Conservation (phyloP, 306 rosid genomes). For the Ziziphus jujuba region DNA sequence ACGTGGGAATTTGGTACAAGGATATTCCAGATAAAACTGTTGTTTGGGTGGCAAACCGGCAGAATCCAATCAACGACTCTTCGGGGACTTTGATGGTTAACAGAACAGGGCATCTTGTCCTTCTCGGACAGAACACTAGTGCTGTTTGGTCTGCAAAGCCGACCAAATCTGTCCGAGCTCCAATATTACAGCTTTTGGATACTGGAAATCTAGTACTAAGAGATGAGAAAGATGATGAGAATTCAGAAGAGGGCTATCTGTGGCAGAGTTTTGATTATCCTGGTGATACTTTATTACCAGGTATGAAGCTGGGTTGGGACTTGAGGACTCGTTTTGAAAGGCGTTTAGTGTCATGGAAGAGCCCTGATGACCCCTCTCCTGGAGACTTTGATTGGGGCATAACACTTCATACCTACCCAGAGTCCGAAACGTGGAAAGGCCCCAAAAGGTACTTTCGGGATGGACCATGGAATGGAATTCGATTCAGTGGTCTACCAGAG, state of each 20-base stretch:
- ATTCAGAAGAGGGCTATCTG: neutral
- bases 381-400: constrained; percentile 3
- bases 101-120: constrained; percentile 2
- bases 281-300: constrained; percentile 1
- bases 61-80: neutral
- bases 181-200: constrained; percentile 9
- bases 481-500: neutral
- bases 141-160: constrained; percentile 20
- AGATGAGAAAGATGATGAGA: constrained; percentile 5
- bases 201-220: constrained; percentile 17
- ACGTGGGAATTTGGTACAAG: constrained; percentile 24
- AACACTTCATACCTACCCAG: neutral
- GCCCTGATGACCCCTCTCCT: constrained; percentile 28
- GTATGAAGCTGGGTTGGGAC: constrained; percentile 23
- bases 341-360: constrained; percentile 27
- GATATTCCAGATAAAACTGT: constrained; percentile 2
- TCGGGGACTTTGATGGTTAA: neutral
- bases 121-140: neutral
- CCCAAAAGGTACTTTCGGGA: neutral
- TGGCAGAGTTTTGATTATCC: constrained; percentile 29
- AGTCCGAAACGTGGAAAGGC: neutral
- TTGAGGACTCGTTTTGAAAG: constrained; percentile 13
- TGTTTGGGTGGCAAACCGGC: constrained; percentile 12
- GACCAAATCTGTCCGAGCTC: neutral
- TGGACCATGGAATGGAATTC: neutral